Conservation (phyloP, 225 moss, liverwort and hornwort species). For the Marchantia polymorpha region DNA sequence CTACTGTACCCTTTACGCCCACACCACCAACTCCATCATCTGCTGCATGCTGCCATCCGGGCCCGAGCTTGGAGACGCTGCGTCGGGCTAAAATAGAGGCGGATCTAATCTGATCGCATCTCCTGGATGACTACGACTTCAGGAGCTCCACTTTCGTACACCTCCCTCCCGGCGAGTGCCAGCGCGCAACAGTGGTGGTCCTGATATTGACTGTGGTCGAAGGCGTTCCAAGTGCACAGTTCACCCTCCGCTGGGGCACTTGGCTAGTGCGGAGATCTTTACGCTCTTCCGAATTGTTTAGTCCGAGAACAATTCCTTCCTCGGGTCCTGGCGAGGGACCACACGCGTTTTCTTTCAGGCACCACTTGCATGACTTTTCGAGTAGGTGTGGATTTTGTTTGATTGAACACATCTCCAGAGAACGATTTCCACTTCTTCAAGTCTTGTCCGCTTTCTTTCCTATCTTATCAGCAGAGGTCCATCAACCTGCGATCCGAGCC, state of each 20-base stretch:
- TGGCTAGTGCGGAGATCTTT: neutral
- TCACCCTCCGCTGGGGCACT: neutral
- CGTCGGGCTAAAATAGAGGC: neutral
- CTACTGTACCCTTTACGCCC: neutral
- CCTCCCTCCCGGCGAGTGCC: neutral
- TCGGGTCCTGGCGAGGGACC: neutral
- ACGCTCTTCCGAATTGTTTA: neutral
- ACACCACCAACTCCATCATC: neutral
- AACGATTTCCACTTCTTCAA: neutral
- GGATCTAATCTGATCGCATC: neutral
- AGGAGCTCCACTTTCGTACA: neutral
- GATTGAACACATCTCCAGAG: neutral
- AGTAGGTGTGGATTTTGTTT: neutral
- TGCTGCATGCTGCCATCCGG: too few species aligned
- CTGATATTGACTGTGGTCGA: slow-evolving; percentile 4
- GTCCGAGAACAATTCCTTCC: too few species aligned
- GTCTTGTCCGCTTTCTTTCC: neutral
- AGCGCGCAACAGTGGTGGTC: neutral
- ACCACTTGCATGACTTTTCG: slow-evolving; percentile 8
- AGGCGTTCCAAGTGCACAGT: neutral
- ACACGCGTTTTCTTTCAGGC: neutral
- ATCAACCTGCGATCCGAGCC: neutral
- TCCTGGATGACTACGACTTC: neutral
- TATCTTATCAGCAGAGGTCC: neutral
- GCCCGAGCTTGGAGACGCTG: too few species aligned